These are phyloP conservation scores for Boletus sp. DNA, from an alignment of 768 basidiomycete genomes.

Conservation along the genomic window DNA sequence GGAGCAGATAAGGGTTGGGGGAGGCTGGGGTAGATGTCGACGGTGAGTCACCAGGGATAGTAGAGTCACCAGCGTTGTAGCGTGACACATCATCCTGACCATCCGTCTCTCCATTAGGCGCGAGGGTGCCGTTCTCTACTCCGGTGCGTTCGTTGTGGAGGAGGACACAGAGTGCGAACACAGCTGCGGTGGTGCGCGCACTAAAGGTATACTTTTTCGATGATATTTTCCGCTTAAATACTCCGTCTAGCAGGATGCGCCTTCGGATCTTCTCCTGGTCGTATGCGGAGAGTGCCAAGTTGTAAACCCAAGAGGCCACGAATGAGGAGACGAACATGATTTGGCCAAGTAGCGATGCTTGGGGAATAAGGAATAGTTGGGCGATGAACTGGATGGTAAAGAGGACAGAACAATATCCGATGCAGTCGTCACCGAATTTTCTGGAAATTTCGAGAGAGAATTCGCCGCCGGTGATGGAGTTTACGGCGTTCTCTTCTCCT, in stretches of 20 bases:
- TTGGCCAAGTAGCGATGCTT: not conserved
- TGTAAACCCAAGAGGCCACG: conserved; percentile 6
- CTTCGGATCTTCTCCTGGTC: not conserved
- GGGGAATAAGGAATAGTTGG: not conserved
- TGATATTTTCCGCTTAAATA: not conserved
- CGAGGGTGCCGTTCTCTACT: too few species aligned
- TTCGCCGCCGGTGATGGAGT: conserved; percentile 21
- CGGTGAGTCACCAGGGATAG: too few species aligned
- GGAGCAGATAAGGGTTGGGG: too few species aligned
- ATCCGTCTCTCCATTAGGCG: too few species aligned
- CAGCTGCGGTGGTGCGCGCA: conserved; percentile 5
- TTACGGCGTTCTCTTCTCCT: conserved; percentile 5
- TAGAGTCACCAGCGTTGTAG: too few species aligned
- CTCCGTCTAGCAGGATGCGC: not conserved
- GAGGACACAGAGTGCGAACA: conserved; percentile 7
- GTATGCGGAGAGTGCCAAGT: not conserved
- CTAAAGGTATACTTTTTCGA: not conserved
- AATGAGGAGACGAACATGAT: not conserved
- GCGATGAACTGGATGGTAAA: not conserved
- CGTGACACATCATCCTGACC: too few species aligned
- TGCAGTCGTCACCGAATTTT: not conserved
- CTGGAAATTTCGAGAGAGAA: not conserved
- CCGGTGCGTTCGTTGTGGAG: not conserved
- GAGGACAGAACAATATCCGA: not conserved
- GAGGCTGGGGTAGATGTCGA: too few species aligned